Base-by-base conservation (phyloP, 2,329 filamentous ascomycete species). In the Colletotrichum godetiae region DNA sequence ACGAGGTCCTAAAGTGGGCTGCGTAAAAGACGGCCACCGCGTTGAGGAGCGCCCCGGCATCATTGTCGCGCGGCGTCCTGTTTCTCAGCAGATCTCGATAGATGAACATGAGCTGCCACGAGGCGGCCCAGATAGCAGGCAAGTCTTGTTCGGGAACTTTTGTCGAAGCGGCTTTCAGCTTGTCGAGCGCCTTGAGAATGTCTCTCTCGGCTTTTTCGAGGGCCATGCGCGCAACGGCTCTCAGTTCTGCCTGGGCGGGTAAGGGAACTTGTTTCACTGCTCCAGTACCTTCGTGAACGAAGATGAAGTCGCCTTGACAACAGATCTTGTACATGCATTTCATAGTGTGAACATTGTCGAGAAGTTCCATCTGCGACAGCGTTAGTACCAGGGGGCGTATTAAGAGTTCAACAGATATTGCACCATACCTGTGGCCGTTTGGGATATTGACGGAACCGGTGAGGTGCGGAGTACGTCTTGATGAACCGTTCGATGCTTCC, bases 321-420 rank as follows among this genome's bases (percentile, higher is more conserved):
- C 80, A 88, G 74, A 88, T 86, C 73, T 81, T 84, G 78, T 87
- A 88, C 81, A 88, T 85, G 78, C 85, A 87, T 74, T 84, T 85
- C 80, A 88, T 83, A 63, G 81, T 81, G 73, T 86, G 83, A 49
- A 87, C 84, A 73, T 84, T 83, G 58, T 77, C 79, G 19, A 87
- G 82, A 33, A 88, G 80, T 33, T 81, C 79, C 75, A 57, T 35
- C 68, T 74, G 22, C 29, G 19, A 56, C 12, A 37, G 56, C 4
- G 29, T 57, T 7, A 64, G 46, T n/a, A 42, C 29, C 29, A 31
- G 7, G 29, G 29, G 29, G 29, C n/a, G n/a, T 31, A 4, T 4
- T 31, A 7, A 7, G 29, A 31, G 4, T 7, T 31, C 7, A 7
- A 7, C 29, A 4, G 29, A 31, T 7, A 31, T 31, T 31, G 29